phyloP scores from a whole-genome alignment of 306 rosid genomes.

The Benincasa hispida region DNA sequence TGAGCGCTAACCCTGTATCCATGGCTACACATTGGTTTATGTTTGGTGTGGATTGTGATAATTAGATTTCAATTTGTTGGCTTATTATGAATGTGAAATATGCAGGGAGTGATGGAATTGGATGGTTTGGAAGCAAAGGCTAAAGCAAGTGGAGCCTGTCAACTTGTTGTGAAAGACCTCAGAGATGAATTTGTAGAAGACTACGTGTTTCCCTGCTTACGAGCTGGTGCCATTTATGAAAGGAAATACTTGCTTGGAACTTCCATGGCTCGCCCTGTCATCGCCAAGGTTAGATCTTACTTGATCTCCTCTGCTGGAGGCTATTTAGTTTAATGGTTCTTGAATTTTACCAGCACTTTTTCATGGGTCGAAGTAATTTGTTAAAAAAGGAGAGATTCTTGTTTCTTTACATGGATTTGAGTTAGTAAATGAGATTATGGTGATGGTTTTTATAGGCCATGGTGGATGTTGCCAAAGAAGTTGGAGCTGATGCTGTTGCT shows the following conservation, averaged over 20 bases:
- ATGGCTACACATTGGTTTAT: neutral
- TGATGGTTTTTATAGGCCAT: conserved; percentile 44
- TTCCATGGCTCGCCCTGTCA: conserved; percentile 98
- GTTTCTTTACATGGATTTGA: neutral
- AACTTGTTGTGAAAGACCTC: conserved; percentile 78
- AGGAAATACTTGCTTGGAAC: conserved; percentile 94
- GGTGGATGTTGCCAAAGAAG: conserved; percentile 90
- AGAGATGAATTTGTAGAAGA: conserved; percentile 77
- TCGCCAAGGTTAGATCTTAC: conserved; percentile 34
- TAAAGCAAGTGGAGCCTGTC: conserved; percentile 92
- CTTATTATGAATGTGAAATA: neutral
- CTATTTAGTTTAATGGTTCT: neutral
- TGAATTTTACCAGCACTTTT: neutral
- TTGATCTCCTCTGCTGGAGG: neutral
- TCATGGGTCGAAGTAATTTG: neutral
- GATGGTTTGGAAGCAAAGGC: conserved; percentile 90
- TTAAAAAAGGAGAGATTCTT: neutral
- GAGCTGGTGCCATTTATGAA: conserved; percentile 92
- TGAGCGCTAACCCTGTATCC: neutral
- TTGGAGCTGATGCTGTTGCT: conserved; percentile 97
- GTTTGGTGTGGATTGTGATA: neutral
- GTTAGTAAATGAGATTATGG: neutral
- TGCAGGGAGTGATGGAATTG: conserved; percentile 68
- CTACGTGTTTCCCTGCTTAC: conserved; percentile 73
- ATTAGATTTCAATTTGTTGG: neutral